A percentile compares a stretch with the other conserved stretches of the same genome.
Conservation (phyloP, 2,329 filamentous ascomycete species). For the Alternaria gansuensis region DNA sequence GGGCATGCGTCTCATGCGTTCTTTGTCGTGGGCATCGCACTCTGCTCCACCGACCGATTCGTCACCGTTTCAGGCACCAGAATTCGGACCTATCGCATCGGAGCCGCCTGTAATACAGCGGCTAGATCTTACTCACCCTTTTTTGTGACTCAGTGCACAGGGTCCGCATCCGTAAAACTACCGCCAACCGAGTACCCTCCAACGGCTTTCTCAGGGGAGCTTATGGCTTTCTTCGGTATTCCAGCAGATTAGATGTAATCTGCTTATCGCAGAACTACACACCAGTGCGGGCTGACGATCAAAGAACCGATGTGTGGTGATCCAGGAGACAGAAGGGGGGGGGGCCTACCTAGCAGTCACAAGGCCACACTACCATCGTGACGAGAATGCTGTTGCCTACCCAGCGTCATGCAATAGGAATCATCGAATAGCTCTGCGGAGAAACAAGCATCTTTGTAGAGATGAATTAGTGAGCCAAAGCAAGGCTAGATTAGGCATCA, state of each 20-base stretch:
- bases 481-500: neutral
- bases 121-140: slow-evolving; percentile 9
- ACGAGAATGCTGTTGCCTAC: neutral
- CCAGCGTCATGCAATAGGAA: neutral
- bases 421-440: neutral
- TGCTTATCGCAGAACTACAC: neutral
- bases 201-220: slow-evolving; percentile 2
- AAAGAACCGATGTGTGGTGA: neutral
- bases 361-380: neutral
- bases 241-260: neutral
- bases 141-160: neutral
- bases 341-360: neutral
- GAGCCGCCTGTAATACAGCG: slow-evolving; percentile 31
- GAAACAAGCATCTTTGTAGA: neutral
- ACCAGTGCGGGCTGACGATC: neutral
- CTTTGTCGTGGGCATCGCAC: slow-evolving; percentile 24
- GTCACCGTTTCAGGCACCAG: slow-evolving; percentile 42
- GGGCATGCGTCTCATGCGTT: slow-evolving; percentile 30
- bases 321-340: neutral
- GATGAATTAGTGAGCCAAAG: neutral
- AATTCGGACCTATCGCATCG: slow-evolving; percentile 39
- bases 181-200: slow-evolving; percentile 7
- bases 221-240: neutral
- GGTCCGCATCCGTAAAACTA: slow-evolving; percentile 1
- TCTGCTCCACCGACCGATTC: slow-evolving; percentile 23